A percentile compares a stretch with the other conserved stretches of the same genome.
Conservation (phyloP, 306 rosid species). For the Begonia masoniana region DNA sequence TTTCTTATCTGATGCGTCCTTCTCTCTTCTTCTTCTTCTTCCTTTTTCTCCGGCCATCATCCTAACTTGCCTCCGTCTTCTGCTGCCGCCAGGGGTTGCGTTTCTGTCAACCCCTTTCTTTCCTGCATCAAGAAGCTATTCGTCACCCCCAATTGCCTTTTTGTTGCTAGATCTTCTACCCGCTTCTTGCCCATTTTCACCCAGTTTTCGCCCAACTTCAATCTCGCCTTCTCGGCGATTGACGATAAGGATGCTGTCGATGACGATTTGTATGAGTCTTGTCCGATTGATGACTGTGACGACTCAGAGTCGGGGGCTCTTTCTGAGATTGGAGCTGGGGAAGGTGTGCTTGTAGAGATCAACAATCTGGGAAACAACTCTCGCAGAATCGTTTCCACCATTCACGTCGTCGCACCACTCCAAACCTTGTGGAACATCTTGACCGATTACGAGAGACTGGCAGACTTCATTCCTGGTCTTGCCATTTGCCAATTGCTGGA, state of each 20-base stretch:
- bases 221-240: slow-evolving; percentile 11
- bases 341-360: slow-evolving; percentile 37
- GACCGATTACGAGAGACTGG: slow-evolving; percentile 74
- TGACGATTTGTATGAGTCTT: neutral
- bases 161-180: neutral
- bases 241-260: slow-evolving; percentile 1
- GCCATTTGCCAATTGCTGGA: slow-evolving; percentile 48
- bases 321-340: slow-evolving; percentile 16
- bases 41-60: neutral
- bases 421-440: slow-evolving; percentile 45
- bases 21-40: neutral
- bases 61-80: neutral
- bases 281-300: neutral
- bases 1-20: neutral
- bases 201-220: slow-evolving; percentile 20
- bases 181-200: neutral
- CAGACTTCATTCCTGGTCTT: slow-evolving; percentile 83
- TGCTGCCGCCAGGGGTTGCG: neutral
- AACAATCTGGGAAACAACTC: slow-evolving; percentile 39
- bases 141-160: neutral
- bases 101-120: neutral
- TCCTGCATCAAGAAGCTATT: neutral
- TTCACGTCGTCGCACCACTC: slow-evolving; percentile 44
- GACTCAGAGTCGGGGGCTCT: slow-evolving; percentile 3
- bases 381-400: slow-evolving; percentile 51